Conservation (phyloP, 768 basidiomycete genomes). For the Amanita muscaria region DNA sequence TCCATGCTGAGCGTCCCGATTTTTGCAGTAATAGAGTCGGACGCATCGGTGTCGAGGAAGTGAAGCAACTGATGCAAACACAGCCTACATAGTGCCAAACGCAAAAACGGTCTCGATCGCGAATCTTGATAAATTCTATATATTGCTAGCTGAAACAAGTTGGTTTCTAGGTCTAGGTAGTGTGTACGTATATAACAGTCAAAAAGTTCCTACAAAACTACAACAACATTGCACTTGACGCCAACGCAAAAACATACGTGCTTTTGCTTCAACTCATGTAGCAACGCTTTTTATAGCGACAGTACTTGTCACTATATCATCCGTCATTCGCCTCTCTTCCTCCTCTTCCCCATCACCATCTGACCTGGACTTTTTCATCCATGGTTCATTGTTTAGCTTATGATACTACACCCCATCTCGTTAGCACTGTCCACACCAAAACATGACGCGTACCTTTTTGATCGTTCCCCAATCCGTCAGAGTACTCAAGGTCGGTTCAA, state of each 20-base stretch:
- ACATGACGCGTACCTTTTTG: conserved; percentile 47
- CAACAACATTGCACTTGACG: no score
- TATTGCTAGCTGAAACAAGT: no score
- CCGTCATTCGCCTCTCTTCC: conserved; percentile 34
- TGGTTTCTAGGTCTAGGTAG: no score
- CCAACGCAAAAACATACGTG: no score
- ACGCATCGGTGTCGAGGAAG: no score
- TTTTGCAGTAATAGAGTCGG: conserved; percentile 50
- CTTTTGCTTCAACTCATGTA: no score
- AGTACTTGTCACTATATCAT: conserved; percentile 65
- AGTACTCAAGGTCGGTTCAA: conserved; percentile 27
- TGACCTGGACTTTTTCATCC: conserved; percentile 29
- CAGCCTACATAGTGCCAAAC: no score
- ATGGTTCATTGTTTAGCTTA: conserved; percentile 54
- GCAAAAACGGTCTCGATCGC: no score
- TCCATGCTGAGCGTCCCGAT: conserved; percentile 77
- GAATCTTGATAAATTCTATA: no score
- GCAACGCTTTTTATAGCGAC: conserved; percentile 77
- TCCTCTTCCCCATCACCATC: conserved; percentile 22
- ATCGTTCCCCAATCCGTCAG: conserved; percentile 67
- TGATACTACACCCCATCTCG: conserved; percentile 38
- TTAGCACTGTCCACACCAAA: neutral
- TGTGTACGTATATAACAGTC: no score
- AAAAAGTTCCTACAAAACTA: no score
- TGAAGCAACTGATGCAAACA: no score